Evolutionary conservation across 306 rosid genomes (phyloP), one percentile per base, ranked within the genome.

Genomic region (Quercus gilva): DNA sequence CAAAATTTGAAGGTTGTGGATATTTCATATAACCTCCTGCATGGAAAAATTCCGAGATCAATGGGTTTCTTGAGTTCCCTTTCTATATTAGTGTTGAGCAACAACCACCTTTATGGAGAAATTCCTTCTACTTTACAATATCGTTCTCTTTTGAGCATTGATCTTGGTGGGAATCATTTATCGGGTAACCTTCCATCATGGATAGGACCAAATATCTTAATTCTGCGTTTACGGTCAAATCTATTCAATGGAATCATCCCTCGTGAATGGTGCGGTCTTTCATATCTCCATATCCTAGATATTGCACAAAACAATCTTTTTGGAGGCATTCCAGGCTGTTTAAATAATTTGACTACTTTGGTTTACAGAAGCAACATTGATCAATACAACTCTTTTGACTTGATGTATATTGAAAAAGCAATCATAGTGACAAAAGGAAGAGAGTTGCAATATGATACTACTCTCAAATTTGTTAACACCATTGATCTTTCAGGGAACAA

Each of bases 251-350:
- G 76, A 18, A 41, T 0, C 70, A 80, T 80, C 21, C 76, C 63
- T 12, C 45, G 0, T 7, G 11, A 37, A 37, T 37, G 45, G 45
- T 37, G 45, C 0, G 0, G 0, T 37, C 0, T 37, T 37, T 8
- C 2, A 2, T 1, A 0, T 2, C 45, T 37, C 3, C 11, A 37
- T 0, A 37, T 37, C 45, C 45, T 37, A 2, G 45, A 37, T 37
- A 7, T 37, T 37, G 45, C 3, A 37, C 45, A 37, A 7, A 37
- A 37, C 45, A 37, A 37, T 7, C 45, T 37, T 7, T 37, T 7
- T 2, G 45, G 45, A 0, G 1, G 45, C 45, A 37, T 37, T 37
- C 11, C 45, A 7, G 0, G 0, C 0, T 37, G 45, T 37, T 7
- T 37, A 10, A 19, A 3, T 61, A 28, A 10, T 4, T 80, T 80